Evolutionary conservation across 1,284 basidiomycete genomes (phyloP).

Genomic region (Apiotrichum sp.): DNA sequence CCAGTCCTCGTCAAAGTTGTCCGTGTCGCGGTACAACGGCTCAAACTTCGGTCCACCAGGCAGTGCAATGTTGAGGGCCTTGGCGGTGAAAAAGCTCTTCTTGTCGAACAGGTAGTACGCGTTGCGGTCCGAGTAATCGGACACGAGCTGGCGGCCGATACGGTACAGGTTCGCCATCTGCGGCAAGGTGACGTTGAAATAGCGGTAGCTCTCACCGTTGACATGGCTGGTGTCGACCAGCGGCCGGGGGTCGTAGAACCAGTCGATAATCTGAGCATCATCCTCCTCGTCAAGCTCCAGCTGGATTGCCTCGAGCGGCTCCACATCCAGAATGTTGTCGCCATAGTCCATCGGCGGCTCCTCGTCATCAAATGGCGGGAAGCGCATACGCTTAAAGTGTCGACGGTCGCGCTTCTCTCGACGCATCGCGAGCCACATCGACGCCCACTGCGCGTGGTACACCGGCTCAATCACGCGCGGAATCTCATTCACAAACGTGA

Average conservation of each 20-base stretch:
- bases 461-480: conserved; percentile 95
- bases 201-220: conserved; percentile 89
- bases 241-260: conserved; percentile 98
- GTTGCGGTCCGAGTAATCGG: conserved; percentile 86
- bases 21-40: conserved; percentile 84
- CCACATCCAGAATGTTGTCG: conserved; percentile 96
- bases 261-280: conserved; percentile 88
- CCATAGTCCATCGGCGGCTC: conserved; percentile 97
- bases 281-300: conserved; percentile 92
- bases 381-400: conserved; percentile 99
- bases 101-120: conserved; percentile 93
- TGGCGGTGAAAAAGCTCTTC: conserved; percentile 96
- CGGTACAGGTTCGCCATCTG: conserved; percentile 97
- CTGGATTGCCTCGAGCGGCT: conserved; percentile 96
- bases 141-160: conserved; percentile 84
- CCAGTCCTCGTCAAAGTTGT: conserved; percentile 98
- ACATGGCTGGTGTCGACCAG: conserved; percentile 79
- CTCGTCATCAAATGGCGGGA: conserved; percentile 99
- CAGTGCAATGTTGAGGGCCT: conserved; percentile 96
- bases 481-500: conserved; percentile 98
- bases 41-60: conserved; percentile 98
- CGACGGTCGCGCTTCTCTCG: conserved; percentile 97
- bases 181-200: conserved; percentile 85
- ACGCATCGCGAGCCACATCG: conserved; percentile 99
- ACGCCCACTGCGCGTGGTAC: conserved; percentile 99